Conservation (phyloP, 371 early-diverging fungal genomes). For the Conidiobolus incongruus region DNA sequence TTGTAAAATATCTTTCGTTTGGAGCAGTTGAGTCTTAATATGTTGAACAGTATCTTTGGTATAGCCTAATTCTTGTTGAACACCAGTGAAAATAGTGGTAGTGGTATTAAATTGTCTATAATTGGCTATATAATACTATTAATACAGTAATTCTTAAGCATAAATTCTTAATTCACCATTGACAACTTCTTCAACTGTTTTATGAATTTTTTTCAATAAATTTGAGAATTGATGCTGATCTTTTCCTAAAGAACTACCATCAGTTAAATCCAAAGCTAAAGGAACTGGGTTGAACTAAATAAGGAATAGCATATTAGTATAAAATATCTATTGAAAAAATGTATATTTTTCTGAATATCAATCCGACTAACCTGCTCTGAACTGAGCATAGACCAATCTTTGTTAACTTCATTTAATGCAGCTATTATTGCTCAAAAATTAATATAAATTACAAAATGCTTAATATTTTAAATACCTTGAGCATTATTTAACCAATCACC, state of each 20-base stretch:
- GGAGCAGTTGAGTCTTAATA: constrained; percentile 4
- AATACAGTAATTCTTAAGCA: background rate
- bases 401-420: too few relatives aligned
- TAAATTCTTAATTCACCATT: constrained; percentile 26
- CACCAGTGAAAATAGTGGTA: constrained; percentile 77
- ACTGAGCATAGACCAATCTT: too few relatives aligned
- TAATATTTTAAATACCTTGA: too few relatives aligned
- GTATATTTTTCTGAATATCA: too few relatives aligned
- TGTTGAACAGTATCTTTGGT: constrained; percentile 4
- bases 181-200: constrained; percentile 65
- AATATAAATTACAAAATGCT: too few relatives aligned
- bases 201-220: constrained; percentile 47
- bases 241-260: constrained; percentile 57
- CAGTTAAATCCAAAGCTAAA: constrained; percentile 63
- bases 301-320: constrained; percentile 12
- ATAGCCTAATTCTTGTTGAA: constrained; percentile 11
- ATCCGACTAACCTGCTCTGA: too few relatives aligned
- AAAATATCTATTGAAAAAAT: too few relatives aligned
- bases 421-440: too few relatives aligned
- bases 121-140: constrained; percentile 30
- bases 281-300: constrained; percentile 75
- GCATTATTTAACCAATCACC: too few relatives aligned
- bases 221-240: constrained; percentile 51
- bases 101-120: constrained; percentile 79
- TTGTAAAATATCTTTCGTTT: constrained; percentile 5